A percentile compares a stretch with the other conserved stretches of the same genome.
These are phyloP conservation scores for Naegleria fowleri DNA, from an alignment of 208 protist species.

Conservation along the genomic window DNA sequence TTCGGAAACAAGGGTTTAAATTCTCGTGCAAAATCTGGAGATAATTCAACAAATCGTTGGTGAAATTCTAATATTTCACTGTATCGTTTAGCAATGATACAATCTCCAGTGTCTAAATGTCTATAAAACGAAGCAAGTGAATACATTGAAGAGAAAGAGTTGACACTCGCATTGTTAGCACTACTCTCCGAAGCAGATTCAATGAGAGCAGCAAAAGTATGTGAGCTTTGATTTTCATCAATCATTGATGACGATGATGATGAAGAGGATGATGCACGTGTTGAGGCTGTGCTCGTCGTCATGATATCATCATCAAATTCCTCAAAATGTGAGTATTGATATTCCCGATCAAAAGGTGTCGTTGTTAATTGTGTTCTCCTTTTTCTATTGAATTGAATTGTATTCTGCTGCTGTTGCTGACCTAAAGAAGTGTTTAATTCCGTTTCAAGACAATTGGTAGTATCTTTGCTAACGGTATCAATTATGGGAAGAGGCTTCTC, in stretches of 20 bases:
- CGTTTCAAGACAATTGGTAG: no score
- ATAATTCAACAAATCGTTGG: not conserved
- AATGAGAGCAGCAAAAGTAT: not conserved
- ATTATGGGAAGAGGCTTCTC: no score
- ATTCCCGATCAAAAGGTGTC: not conserved
- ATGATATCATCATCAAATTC: not conserved
- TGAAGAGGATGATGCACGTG: not conserved
- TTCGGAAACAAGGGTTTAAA: not conserved
- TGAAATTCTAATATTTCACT: not conserved
- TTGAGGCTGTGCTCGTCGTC: not conserved
- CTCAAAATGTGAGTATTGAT: not conserved
- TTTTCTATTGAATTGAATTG: no score
- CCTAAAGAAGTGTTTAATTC: no score
- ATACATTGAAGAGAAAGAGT: not conserved
- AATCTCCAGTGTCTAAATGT: not conserved
- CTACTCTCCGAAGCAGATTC: no score
- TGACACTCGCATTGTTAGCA: no score
- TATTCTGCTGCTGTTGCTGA: no score
- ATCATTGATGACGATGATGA: not conserved
- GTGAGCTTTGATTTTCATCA: not conserved
- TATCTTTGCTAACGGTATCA: no score
- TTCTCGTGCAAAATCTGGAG: not conserved
- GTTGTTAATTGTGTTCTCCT: no score
- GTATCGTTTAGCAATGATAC: not conserved
- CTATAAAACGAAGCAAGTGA: not conserved